Conservation (phyloP, 2,329 filamentous ascomycete species). For the Fusarium xyrophilum region DNA sequence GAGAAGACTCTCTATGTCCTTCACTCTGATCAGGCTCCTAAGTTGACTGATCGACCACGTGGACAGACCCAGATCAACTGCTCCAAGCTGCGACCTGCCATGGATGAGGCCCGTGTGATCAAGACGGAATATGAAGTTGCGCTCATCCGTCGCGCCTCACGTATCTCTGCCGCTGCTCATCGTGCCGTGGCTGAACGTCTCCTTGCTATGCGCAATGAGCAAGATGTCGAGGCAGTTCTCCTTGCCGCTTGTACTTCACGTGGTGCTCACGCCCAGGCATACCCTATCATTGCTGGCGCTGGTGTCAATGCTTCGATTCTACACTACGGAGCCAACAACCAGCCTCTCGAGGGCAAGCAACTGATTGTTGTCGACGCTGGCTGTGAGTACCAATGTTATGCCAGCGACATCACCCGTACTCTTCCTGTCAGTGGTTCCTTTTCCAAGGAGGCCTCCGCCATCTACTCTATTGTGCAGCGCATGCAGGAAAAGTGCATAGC, state of each 20-base stretch:
- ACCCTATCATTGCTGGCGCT: conserved; percentile 85
- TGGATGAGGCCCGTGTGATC: conserved; percentile 80
- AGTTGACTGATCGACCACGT: conserved; percentile 49
- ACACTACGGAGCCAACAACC: conserved; percentile 85
- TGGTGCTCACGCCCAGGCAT: conserved; percentile 80
- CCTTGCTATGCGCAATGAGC: conserved; percentile 72
- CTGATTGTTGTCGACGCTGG: conserved; percentile 87
- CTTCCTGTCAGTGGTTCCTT: conserved; percentile 78
- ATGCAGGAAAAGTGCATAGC: conserved; percentile 83
- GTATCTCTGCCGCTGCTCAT: conserved; percentile 80
- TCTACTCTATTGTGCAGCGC: conserved; percentile 78
- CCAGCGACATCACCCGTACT: conserved; percentile 88
- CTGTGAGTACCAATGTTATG: conserved; percentile 84
- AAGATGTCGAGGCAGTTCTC: conserved; percentile 83
- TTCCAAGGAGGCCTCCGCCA: conserved; percentile 69
- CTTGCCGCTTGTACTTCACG: conserved; percentile 72
- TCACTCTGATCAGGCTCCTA: conserved; percentile 53
- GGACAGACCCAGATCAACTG: conserved; percentile 54
- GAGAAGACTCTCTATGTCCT: conserved; percentile 56
- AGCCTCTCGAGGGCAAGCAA: conserved; percentile 71
- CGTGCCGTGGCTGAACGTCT: conserved; percentile 72
- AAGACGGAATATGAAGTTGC: conserved; percentile 88
- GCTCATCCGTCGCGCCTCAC: conserved; percentile 81
- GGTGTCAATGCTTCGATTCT: conserved; percentile 84
- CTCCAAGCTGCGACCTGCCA: conserved; percentile 68